These are phyloP conservation scores for Phytophthora meadii DNA, from an alignment of 352 stramenopile genomes.

Conservation along the genomic window DNA sequence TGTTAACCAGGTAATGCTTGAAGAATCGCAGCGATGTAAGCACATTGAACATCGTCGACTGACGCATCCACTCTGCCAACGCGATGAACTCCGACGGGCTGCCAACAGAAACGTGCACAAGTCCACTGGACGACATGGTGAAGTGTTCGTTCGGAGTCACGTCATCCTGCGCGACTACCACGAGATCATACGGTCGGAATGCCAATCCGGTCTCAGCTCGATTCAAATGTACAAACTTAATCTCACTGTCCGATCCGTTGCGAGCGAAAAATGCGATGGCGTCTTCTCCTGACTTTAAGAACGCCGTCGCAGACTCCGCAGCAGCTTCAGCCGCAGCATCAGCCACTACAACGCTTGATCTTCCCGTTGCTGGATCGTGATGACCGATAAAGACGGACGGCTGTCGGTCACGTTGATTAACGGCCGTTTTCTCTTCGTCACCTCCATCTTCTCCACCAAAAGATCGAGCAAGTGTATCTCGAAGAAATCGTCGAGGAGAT, in stretches of 20 bases:
- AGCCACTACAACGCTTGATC: conserved; percentile 38
- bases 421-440: conserved; percentile 23
- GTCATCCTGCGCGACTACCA: conserved; percentile 86
- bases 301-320: conserved; percentile 53
- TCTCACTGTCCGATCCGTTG: conserved; percentile 89
- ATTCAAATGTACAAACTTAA: conserved; percentile 96
- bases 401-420: conserved; percentile 38
- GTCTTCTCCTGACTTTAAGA: conserved; percentile 88
- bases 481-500: conserved; percentile 72
- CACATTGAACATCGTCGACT: conserved; percentile 95
- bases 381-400: conserved; percentile 53
- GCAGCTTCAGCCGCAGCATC: conserved; percentile 63
- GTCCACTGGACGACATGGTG: conserved; percentile 90
- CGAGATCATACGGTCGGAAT: conserved; percentile 94
- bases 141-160: conserved; percentile 88
- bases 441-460: conserved; percentile 29
- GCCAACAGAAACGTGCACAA: conserved; percentile 76
- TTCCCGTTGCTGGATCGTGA: conserved; percentile 55
- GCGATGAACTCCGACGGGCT: conserved; percentile 93
- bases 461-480: conserved; percentile 52
- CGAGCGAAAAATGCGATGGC: conserved; percentile 95
- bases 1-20: conserved; percentile 94
- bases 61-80: conserved; percentile 94
- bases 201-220: conserved; percentile 63
- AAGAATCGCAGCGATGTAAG: conserved; percentile 95